Evolutionary conservation across 2,329 filamentous ascomycete species (phyloP), one percentile per base, ranked within the genome.

Genomic region (Bipolaris zeicola): DNA sequence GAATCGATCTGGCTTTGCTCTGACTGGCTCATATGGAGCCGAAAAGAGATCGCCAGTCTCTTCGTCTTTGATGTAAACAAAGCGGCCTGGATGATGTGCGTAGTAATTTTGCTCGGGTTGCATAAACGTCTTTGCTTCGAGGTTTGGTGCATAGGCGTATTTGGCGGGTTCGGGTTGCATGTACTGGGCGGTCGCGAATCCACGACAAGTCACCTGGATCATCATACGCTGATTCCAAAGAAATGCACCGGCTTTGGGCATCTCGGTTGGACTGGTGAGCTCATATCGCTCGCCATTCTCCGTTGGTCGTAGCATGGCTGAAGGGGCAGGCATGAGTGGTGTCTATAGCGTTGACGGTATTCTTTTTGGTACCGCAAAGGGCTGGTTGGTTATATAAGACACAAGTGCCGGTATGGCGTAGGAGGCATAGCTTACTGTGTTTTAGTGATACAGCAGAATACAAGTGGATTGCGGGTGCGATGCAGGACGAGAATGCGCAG

Each of bases 211-310:
- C 44, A 82, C 76, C 67, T 85, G 83, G 57, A 85, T 83, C 83
- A 85, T 85, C 83, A 85, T 85, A 71, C 78, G 80, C 70, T 84
- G 81, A 63, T 86, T 86, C 83, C 83, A 86, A 10, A 86, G 76
- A 66, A 85, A 86, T 50, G 79, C 82, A 47, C 78, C 80, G 3
- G 83, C 82, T 70, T 83, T 82, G 48, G 83, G 82, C 78, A 86
- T 75, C 38, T 81, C 81, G 22, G 82, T 83, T n/a, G 83, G 81
- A 67, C 79, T 82, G 47, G 74, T 77, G 60, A 86, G 79, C 69
- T 85, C 82, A 70, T 84, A 85, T 61, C 83, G 83, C 45, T 80
- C 76, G 50, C 82, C 83, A 70, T 82, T 71, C 24, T 80, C 69
- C 6, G 81, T 80, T 16, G 76, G 66, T 55, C 71, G 74, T 37